Percentiles rank a stretch among this genome's conserved stretches.
phyloP scores from a whole-genome alignment of 2,329 filamentous ascomycete species.

The Laburnicola sp. region DNA sequence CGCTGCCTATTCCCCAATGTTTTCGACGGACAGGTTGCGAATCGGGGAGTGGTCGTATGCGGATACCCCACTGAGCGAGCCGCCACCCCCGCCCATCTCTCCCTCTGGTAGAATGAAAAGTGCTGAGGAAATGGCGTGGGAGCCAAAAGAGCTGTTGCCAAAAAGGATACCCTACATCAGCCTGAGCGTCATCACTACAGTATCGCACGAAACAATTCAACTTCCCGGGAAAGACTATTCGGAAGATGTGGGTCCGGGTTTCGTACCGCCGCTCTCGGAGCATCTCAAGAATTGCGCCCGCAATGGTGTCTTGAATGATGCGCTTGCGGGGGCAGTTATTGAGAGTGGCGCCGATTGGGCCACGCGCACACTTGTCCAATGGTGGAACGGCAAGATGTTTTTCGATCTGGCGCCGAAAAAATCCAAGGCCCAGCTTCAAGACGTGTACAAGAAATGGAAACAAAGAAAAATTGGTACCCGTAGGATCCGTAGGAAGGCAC shows the following conservation, averaged over 20 bases:
- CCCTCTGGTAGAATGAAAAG: neutral
- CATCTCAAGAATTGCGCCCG: constrained; percentile 24
- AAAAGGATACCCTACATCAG: constrained; percentile 26
- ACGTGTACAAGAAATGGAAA: constrained; percentile 25
- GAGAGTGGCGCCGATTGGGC: constrained; percentile 33
- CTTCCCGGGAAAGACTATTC: constrained; percentile 29
- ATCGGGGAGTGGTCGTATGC: constrained; percentile 34
- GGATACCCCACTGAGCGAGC: constrained; percentile 12
- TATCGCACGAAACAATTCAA: constrained; percentile 25
- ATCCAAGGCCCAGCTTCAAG: constrained; percentile 13
- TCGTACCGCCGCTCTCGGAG: constrained; percentile 25
- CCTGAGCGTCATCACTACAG: constrained; percentile 29
- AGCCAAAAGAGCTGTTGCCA: constrained; percentile 11
- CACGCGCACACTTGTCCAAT: constrained; percentile 30
- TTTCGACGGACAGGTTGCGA: constrained; percentile 22
- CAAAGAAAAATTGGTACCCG: constrained; percentile 14
- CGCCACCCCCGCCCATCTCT: neutral
- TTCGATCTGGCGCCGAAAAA: constrained; percentile 25
- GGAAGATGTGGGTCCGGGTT: constrained; percentile 21
- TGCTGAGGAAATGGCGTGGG: too few relatives aligned
- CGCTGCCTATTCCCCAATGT: constrained; percentile 2
- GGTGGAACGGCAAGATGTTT: constrained; percentile 34
- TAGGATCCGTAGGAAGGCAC: constrained; percentile 6
- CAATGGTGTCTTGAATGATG: constrained; percentile 26
- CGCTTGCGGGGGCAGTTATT: constrained; percentile 26